These are phyloP conservation scores for Coemansia aciculifera DNA, from an alignment of 192 early-diverging fungal genomes.

Conservation along the genomic window DNA sequence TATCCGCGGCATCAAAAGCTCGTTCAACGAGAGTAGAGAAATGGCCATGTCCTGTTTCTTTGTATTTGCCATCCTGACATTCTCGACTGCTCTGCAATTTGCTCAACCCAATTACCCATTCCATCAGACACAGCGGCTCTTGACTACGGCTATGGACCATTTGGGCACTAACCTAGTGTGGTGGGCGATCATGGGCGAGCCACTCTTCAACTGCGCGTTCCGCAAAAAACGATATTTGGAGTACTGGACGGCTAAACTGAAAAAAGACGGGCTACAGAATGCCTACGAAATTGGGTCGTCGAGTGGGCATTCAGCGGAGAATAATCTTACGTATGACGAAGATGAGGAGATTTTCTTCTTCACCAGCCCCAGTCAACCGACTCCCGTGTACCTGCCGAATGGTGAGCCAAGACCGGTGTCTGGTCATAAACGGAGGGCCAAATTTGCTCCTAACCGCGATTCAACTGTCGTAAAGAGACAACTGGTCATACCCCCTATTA, in stretches of 20 bases:
- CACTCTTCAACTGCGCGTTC: constrained; percentile 40
- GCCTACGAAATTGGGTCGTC: constrained; percentile 36
- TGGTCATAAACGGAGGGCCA: constrained; percentile 14
- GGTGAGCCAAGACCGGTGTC: constrained; percentile 17
- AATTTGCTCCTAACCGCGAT: constrained; percentile 21
- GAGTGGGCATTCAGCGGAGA: not conserved
- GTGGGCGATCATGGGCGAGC: constrained; percentile 50
- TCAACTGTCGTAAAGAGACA: not conserved
- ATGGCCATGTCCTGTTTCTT: constrained; percentile 37
- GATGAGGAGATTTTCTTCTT: constrained; percentile 29
- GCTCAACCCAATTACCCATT: constrained; percentile 35
- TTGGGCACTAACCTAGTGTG: constrained; percentile 43
- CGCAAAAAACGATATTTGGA: constrained; percentile 23
- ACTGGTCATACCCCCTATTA: not conserved
- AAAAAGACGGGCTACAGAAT: constrained; percentile 41
- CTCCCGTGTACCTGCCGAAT: constrained; percentile 25
- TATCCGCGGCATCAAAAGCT: constrained; percentile 53
- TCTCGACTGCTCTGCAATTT: constrained; percentile 34
- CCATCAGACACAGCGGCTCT: constrained; percentile 26
- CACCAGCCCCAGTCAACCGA: not conserved
- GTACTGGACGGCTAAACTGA: constrained; percentile 32
- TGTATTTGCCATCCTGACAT: constrained; percentile 38
- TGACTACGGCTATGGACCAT: constrained; percentile 42
- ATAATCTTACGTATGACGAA: constrained; percentile 5
- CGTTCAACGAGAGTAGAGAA: constrained; percentile 52